Percentiles rank a stretch among this genome's conserved stretches.
Conservation (phyloP, 2,329 filamentous ascomycete genomes). For the Calonectria naviculata region DNA sequence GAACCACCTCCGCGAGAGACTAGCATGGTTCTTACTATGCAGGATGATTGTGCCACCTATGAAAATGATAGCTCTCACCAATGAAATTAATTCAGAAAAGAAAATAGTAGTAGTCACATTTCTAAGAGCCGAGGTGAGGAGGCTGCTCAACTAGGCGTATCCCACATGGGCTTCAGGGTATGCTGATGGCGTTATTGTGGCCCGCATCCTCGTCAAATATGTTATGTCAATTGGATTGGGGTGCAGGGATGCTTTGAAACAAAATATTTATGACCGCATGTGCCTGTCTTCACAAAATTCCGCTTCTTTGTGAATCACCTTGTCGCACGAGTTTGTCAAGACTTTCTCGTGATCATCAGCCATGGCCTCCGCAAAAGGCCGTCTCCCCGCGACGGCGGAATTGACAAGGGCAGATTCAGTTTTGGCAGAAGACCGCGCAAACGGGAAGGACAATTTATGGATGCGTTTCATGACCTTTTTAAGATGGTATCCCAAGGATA, state of each 20-base stretch:
- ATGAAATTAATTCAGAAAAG: no score
- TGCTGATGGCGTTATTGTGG: not conserved
- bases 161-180: not conserved
- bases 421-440: not conserved
- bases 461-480: conserved; percentile 41
- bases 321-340: not conserved
- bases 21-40: not conserved
- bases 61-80: not conserved
- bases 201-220: not conserved
- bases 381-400: not conserved
- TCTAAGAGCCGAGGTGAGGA: no score
- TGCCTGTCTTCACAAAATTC: not conserved
- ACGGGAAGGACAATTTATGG: conserved; percentile 33
- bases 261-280: not conserved
- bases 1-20: no score
- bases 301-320: not conserved
- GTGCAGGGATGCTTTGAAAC: not conserved
- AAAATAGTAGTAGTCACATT: not conserved
- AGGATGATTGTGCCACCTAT: not conserved
- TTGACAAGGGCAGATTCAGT: not conserved
- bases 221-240: not conserved
- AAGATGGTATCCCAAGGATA: conserved; percentile 47
- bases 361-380: not conserved
- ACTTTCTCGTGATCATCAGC: not conserved
- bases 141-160: not conserved